Conservation (phyloP, 2,329 filamentous ascomycete species). For the Venturia aucupariae region DNA sequence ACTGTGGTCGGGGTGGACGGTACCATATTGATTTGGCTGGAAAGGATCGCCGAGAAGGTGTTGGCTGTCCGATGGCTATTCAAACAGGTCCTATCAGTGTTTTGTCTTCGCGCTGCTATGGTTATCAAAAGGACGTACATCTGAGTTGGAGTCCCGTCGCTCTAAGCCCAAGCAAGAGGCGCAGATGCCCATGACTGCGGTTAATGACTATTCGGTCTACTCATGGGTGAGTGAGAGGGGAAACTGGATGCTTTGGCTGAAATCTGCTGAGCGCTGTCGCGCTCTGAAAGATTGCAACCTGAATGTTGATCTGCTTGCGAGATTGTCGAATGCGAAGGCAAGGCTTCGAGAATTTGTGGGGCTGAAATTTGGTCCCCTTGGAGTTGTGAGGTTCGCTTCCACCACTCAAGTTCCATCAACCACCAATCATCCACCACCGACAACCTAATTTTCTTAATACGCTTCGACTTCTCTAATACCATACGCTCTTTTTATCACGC, state of each 20-base stretch:
- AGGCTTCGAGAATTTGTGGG: background rate
- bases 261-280: conserved; percentile 12
- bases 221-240: conserved; percentile 13
- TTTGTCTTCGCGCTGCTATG: background rate
- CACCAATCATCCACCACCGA: no score
- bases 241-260: conserved; percentile 12
- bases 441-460: no score
- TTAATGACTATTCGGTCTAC: background rate
- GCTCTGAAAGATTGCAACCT: background rate
- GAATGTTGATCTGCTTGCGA: background rate
- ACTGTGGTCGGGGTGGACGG: conserved; percentile 26
- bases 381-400: no score
- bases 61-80: conserved; percentile 36
- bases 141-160: conserved; percentile 34
- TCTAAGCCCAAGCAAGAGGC: conserved; percentile 39
- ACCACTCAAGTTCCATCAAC: no score
- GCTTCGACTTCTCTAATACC: no score
- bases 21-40: conserved; percentile 38
- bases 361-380: background rate
- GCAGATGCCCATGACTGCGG: conserved; percentile 39
- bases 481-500: no score
- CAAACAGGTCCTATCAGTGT: conserved; percentile 4
- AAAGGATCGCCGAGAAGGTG: conserved; percentile 37
- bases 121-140: conserved; percentile 27
- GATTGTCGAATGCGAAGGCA: background rate